Evolutionary conservation across 441 rosid genomes (phyloP).

Genomic region (Erodium moschatum): DNA sequence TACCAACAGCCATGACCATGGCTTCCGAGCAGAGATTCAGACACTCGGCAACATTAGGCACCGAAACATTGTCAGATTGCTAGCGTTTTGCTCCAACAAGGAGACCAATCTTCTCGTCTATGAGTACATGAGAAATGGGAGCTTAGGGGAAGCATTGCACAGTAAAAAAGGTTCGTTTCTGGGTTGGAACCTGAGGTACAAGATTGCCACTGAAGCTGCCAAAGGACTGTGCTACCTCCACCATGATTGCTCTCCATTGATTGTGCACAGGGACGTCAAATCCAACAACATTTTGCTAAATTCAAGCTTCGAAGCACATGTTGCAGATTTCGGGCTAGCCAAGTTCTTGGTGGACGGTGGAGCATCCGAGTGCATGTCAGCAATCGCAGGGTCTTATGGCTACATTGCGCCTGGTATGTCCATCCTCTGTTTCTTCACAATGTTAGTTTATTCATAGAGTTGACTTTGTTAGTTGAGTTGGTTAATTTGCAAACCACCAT

Average conservation of each 20-base stretch:
- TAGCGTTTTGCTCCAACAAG: slow-evolving; percentile 43
- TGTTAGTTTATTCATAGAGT: too few species aligned
- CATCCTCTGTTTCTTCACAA: not conserved
- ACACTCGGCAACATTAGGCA: slow-evolving; percentile 48
- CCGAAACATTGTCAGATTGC: slow-evolving; percentile 42
- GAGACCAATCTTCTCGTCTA: slow-evolving; percentile 41
- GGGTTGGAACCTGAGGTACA: slow-evolving; percentile 42
- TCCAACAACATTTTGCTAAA: slow-evolving; percentile 37
- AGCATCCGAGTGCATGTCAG: slow-evolving; percentile 11
- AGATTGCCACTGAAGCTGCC: slow-evolving; percentile 44
- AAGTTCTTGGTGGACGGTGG: slow-evolving; percentile 13
- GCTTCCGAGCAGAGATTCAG: slow-evolving; percentile 44
- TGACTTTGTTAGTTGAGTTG: too few species aligned
- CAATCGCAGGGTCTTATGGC: slow-evolving; percentile 11
- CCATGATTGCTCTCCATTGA: slow-evolving; percentile 47
- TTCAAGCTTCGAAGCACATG: slow-evolving; percentile 23
- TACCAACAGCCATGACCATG: slow-evolving; percentile 40
- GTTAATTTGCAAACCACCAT: too few species aligned
- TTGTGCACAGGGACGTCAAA: slow-evolving; percentile 47
- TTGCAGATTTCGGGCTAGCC: slow-evolving; percentile 11
- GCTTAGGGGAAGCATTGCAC: slow-evolving; percentile 42
- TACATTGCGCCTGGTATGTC: slow-evolving; percentile 10
- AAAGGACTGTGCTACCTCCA: slow-evolving; percentile 46
- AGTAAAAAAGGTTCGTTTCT: slow-evolving; percentile 38
- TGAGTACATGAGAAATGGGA: slow-evolving; percentile 49